Percentiles rank a stretch among this genome's conserved stretches.
Conservation (phyloP, 768 basidiomycete species). For the Cubamyces lactineus region DNA sequence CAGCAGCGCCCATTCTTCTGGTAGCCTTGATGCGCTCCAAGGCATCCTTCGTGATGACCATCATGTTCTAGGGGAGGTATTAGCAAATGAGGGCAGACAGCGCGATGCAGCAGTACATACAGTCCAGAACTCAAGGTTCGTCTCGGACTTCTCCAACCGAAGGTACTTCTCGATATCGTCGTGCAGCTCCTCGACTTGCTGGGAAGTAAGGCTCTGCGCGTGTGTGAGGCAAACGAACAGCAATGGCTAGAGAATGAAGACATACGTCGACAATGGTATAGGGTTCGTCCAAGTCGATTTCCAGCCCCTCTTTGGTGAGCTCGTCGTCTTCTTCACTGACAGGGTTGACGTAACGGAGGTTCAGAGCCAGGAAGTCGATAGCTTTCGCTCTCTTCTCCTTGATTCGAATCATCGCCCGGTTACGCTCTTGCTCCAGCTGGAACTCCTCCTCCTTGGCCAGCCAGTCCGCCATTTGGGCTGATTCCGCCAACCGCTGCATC, state of each 20-base stretch:
- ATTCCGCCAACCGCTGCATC: slow-evolving; percentile 89
- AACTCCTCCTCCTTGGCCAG: slow-evolving; percentile 96
- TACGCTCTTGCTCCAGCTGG: slow-evolving; percentile 91
- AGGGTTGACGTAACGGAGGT: slow-evolving; percentile 88
- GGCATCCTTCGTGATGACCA: slow-evolving; percentile 93
- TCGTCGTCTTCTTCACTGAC: slow-evolving; percentile 68
- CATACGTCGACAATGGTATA: slow-evolving; percentile 96
- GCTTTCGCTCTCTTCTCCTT: slow-evolving; percentile 97
- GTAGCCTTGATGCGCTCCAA: slow-evolving; percentile 73
- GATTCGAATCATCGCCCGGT: slow-evolving; percentile 90
- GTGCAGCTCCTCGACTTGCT: slow-evolving; percentile 91
- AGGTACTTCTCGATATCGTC: slow-evolving; percentile 94
- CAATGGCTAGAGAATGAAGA: slow-evolving; percentile 9
- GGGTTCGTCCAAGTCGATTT: slow-evolving; percentile 98
- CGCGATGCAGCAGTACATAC: slow-evolving; percentile 45
- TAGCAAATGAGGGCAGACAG: slow-evolving; percentile 3
- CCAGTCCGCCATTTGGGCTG: slow-evolving; percentile 98
- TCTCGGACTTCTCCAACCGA: slow-evolving; percentile 77
- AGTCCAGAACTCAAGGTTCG: slow-evolving; percentile 98
- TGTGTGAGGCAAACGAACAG: slow-evolving; percentile 8
- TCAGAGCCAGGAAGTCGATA: slow-evolving; percentile 96
- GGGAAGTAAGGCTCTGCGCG: slow-evolving; percentile 74
- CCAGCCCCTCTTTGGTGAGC: slow-evolving; percentile 78
- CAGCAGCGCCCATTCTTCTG: slow-evolving; percentile 66
- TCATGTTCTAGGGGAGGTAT: slow-evolving; percentile 74